Percentiles rank a stretch among this genome's conserved stretches.
These are phyloP conservation scores for Plasmodium sp. DNA, from an alignment of 169 alveolate genomes.

Conservation along the genomic window DNA sequence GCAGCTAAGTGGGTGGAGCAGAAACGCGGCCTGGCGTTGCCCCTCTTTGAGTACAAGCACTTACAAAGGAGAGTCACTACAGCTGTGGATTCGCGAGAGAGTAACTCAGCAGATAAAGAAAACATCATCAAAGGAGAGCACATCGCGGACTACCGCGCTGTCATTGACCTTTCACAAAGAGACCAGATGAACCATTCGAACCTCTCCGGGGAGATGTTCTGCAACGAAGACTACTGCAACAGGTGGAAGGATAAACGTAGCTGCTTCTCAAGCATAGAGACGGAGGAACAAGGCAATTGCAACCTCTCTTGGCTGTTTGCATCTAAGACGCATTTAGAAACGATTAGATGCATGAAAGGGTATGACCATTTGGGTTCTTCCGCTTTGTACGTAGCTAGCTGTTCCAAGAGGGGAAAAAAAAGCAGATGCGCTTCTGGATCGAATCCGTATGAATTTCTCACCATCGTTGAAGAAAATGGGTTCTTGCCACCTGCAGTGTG, in stretches of 20 bases:
- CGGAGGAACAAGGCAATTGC: constrained; percentile 21
- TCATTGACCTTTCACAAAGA: not conserved
- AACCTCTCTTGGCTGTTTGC: constrained; percentile 13
- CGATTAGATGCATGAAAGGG: constrained; percentile 10
- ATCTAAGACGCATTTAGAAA: constrained; percentile 12
- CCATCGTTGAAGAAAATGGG: not conserved
- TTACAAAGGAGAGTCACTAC: not conserved
- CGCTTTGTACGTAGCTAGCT: constrained; percentile 9
- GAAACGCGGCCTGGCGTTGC: not conserved
- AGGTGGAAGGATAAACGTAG: not conserved
- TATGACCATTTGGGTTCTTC: not conserved
- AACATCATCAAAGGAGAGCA: not conserved
- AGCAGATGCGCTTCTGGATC: not conserved
- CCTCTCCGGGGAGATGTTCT: not conserved
- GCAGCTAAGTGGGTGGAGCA: not conserved
- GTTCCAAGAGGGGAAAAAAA: not conserved
- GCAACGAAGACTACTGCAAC: constrained; percentile 4
- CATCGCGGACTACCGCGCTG: not conserved
- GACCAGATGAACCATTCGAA: not conserved
- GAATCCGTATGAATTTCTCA: constrained; percentile 11
- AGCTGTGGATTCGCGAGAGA: not conserved
- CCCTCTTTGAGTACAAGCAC: not conserved
- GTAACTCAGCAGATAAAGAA: not conserved
- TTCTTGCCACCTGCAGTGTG: not conserved
- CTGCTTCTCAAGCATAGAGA: not conserved